Evolutionary conservation across 495 filamentous ascomycete genomes (phyloP), one percentile per base, ranked within the genome.

Genomic region (Xylaria cubensis): DNA sequence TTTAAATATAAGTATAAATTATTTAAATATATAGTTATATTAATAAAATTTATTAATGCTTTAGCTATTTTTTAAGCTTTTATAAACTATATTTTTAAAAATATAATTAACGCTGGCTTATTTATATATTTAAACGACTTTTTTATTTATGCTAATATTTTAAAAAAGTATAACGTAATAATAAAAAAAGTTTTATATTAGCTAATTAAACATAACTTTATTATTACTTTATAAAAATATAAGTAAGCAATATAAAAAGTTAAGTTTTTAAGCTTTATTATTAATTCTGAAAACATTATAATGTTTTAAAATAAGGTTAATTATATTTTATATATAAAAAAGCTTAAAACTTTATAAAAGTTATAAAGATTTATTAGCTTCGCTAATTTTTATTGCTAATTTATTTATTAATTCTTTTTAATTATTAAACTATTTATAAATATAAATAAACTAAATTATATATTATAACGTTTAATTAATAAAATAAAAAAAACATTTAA

Each of bases 21-120:
- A 26, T 58, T 58, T 58, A 58, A 58, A 58, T 58, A 58, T 58
- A 58, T 15, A 12, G 13, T 58, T 29, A 34, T 34, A 34, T 4
- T 4, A 4, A 2, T 34, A 2, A 34, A 34, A 2, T 4, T 34
- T 34, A 34, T 19, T 58, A 58, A 19, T 58, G 32, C 26, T 4
- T 58, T 13, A 58, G 2, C 24, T 10, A 58, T 13, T 12, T 58
- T 58, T 32, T 58, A 58, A 58, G 5, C 26, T 8, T 4, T 58
- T 29, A 58, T 58, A 58, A 58, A 58, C 32, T 29, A 58, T 32
- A 58, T 58, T 13, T 58, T 58, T 32, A 7, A 58, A 29, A 32
- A 58, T 9, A 9, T 58, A 29, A 58, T 58, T 58, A 58, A 58
- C 15, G 26, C 15, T 1, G 26, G 15, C 7, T n/a, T 58, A 10